Evolutionary conservation across 352 stramenopile genomes (phyloP).

Genomic region (Blastocystis sp.): DNA sequence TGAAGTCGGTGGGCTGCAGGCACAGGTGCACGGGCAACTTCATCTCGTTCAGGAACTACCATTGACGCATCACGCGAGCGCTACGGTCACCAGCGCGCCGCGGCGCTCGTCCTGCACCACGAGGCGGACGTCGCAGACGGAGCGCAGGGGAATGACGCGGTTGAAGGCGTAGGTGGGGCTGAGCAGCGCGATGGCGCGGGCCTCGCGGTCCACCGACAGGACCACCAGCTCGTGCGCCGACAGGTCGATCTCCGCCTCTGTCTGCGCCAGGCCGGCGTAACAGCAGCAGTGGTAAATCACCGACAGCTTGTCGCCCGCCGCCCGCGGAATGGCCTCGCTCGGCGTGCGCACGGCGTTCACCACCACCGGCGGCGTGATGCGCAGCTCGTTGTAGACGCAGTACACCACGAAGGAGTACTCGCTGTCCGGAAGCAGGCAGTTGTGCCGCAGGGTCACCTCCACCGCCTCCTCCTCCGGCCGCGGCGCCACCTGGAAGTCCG

Average conservation of each 20-base stretch:
- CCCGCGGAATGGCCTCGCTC: background rate
- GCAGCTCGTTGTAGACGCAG: conserved; percentile 15
- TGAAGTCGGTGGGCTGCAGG: background rate
- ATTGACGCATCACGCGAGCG: background rate
- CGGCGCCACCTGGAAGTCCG: background rate
- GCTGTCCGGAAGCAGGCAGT: background rate
- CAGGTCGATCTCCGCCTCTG: background rate
- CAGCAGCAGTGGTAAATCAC: no score
- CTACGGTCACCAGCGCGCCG: no score
- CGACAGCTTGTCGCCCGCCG: background rate
- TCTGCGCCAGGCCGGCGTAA: background rate
- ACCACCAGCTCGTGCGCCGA: background rate
- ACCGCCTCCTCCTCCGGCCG: background rate
- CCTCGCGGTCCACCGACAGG: background rate
- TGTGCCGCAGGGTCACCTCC: background rate
- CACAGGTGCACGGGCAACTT: background rate
- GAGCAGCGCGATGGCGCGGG: background rate
- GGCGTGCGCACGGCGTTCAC: background rate
- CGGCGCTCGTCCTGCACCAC: background rate
- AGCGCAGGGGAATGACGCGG: background rate
- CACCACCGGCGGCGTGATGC: background rate
- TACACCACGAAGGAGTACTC: background rate
- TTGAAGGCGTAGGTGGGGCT: background rate
- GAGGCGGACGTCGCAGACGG: background rate
- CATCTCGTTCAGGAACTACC: conserved; percentile 17